Percentiles rank a stretch among this genome's conserved stretches.
Evolutionary conservation across 441 rosid species (phyloP).

Genomic region (Populus hybrid): DNA sequence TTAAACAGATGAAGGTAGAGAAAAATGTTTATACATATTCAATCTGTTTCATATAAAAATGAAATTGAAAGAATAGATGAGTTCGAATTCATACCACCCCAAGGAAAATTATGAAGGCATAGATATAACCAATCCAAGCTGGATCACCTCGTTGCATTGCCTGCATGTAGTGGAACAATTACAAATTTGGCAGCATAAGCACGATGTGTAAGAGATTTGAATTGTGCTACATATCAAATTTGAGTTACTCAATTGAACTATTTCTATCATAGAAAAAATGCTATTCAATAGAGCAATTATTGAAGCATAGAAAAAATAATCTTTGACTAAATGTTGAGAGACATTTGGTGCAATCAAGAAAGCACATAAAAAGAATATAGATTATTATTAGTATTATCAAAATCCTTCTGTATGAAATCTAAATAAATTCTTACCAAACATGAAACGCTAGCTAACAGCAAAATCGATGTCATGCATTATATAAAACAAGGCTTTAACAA

Average conservation of each 20-base stretch:
- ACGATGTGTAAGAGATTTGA: not conserved
- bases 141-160: conserved; percentile 95
- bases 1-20: not conserved
- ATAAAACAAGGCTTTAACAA: not conserved
- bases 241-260: not conserved
- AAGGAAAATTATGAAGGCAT: conserved; percentile 76
- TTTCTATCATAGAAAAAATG: not conserved
- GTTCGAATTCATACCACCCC: conserved; percentile 68
- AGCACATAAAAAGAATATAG: not conserved
- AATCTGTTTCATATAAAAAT: not conserved
- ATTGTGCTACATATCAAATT: not conserved
- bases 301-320: not conserved
- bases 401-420: not conserved
- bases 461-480: not conserved
- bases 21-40: not conserved
- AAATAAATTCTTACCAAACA: not conserved
- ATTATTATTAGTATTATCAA: not conserved
- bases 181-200: conserved; percentile 9
- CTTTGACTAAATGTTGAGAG: not conserved
- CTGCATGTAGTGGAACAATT: conserved; percentile 39
- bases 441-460: not conserved
- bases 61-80: conserved; percentile 4
- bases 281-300: not conserved
- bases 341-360: not conserved
- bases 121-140: conserved; percentile 79